These are phyloP conservation scores for Stipa capillata DNA, from an alignment of 176 grass and related monocot species.

Conservation along the genomic window DNA sequence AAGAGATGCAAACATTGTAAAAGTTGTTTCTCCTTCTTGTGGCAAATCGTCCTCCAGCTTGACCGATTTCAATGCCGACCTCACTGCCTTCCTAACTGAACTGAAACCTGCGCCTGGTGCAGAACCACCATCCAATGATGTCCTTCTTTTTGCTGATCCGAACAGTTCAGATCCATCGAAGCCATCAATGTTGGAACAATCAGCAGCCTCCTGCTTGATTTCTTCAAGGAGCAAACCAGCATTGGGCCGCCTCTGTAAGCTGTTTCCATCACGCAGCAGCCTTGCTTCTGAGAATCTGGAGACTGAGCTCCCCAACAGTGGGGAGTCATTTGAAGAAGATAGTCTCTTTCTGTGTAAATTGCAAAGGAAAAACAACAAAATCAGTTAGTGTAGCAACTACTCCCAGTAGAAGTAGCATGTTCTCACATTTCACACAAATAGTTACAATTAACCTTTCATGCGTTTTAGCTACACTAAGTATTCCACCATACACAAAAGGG, in stretches of 20 bases:
- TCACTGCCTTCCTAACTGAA: constrained; percentile 22
- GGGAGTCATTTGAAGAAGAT: constrained; percentile 67
- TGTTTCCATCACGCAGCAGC: constrained; percentile 54
- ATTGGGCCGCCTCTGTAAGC: constrained; percentile 67
- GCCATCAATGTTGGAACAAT: constrained; percentile 45
- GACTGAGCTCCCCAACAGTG: constrained; percentile 47
- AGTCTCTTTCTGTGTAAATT: constrained; percentile 47
- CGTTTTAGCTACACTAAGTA: not conserved
- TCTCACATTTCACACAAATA: not conserved
- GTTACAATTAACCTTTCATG: not conserved
- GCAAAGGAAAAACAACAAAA: not conserved
- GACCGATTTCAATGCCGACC: constrained; percentile 31
- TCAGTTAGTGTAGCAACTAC: not conserved
- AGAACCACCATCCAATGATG: constrained; percentile 43
- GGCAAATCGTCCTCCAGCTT: constrained; percentile 62
- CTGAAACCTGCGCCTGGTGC: constrained; percentile 32
- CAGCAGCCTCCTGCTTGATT: constrained; percentile 75
- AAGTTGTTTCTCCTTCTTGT: constrained; percentile 53
- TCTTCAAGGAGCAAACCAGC: constrained; percentile 85
- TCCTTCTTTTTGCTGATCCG: constrained; percentile 37
- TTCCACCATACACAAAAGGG: not conserved
- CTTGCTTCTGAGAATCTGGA: constrained; percentile 62
- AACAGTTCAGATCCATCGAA: constrained; percentile 44
- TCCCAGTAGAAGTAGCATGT: not conserved
- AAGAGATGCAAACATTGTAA: constrained; percentile 71